Evolutionary conservation across 108 stramenopile species (phyloP).

Genomic region (Skeletonema tropicum): DNA sequence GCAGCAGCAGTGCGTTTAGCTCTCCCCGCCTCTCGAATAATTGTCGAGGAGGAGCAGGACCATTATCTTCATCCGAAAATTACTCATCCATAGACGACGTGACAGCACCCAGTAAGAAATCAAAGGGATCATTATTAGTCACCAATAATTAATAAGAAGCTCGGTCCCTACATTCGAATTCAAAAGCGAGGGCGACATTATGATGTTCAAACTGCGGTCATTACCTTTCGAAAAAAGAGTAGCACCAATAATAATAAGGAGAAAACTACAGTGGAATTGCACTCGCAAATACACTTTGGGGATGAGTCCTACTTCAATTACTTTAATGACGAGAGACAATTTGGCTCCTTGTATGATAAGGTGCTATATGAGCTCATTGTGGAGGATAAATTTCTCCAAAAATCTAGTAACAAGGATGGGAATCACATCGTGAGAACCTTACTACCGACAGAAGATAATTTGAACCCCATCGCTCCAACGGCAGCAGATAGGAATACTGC

Average conservation of each 20-base stretch:
- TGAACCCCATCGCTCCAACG: conserved; percentile 64
- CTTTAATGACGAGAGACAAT: conserved; percentile 55
- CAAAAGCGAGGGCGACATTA: conserved; percentile 40
- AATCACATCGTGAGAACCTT: not conserved
- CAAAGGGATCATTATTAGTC: not conserved
- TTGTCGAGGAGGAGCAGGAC: not conserved
- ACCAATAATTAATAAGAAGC: not conserved
- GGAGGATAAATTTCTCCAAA: conserved; percentile 52
- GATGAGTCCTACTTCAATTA: conserved; percentile 61
- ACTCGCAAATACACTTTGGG: conserved; percentile 79
- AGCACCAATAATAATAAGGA: too few species aligned
- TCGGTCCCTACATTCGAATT: conserved; percentile 40
- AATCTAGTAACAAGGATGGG: not conserved
- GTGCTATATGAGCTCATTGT: conserved; percentile 77
- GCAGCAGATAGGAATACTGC: conserved; percentile 63
- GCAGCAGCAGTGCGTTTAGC: not conserved
- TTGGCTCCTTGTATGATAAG: conserved; percentile 50
- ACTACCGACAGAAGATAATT: not conserved
- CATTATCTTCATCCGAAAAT: not conserved
- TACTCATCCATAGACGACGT: not conserved
- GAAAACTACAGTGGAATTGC: conserved; percentile 57
- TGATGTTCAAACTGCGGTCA: conserved; percentile 71
- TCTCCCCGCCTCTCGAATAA: not conserved
- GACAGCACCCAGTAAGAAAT: not conserved
- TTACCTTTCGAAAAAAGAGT: conserved; percentile 54